Evolutionary conservation across 2,329 filamentous ascomycete genomes (phyloP).

Genomic region (Colletotrichum chlorophyti): DNA sequence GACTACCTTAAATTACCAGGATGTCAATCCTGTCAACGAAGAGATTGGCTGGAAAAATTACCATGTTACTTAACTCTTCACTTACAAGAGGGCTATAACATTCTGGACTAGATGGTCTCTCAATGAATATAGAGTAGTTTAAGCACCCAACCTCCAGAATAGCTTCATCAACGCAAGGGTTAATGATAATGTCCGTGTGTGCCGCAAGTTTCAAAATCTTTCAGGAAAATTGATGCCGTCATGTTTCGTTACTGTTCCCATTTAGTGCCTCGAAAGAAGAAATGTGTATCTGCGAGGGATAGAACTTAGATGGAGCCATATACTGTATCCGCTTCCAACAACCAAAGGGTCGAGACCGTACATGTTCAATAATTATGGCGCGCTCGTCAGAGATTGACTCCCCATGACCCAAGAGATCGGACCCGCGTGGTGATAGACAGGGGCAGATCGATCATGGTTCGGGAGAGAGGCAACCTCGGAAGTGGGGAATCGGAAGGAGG

Average conservation of each 20-base stretch:
- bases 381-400: not conserved
- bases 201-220: not conserved
- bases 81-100: no score
- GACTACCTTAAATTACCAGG: no score
- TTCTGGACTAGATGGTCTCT: no score
- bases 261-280: slow-evolving; percentile 6
- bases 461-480: not conserved
- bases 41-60: no score
- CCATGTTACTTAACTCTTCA: no score
- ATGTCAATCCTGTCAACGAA: no score
- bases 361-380: not conserved
- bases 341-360: slow-evolving; percentile 8
- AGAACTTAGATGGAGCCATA: not conserved
- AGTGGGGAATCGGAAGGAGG: not conserved
- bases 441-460: slow-evolving; percentile 8
- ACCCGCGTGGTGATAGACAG: slow-evolving; percentile 22
- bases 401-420: not conserved
- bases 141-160: not conserved
- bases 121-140: no score
- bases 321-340: not conserved
- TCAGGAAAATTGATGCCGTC: not conserved
- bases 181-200: not conserved
- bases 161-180: not conserved
- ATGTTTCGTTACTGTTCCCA: not conserved
- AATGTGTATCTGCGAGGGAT: slow-evolving; percentile 7